Base-by-base conservation (phyloP, 2,329 filamentous ascomycete species). In the Capronia coronata region DNA sequence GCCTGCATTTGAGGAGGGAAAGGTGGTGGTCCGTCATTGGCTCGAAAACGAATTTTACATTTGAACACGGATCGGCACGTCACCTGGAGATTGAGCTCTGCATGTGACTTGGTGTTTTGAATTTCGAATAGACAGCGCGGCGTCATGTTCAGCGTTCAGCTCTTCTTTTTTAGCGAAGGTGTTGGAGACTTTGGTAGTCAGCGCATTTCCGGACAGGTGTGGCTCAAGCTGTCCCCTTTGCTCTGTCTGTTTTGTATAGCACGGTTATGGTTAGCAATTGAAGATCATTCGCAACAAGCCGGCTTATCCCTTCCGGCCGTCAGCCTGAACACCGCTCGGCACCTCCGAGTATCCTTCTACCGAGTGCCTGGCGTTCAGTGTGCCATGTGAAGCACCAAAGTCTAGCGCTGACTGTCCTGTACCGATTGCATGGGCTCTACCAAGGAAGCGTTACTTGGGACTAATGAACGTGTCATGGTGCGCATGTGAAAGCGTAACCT, bases 1-100 rank as follows among this genome's bases (percentile, higher is more conserved):
- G 32, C 82, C 80, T 63, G 71, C 76, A 44, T 94, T 89, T 60
- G 73, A 77, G 1, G 90, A 97, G 67, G 91, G 91, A 0, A 79
- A 77, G 62, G 65, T 86, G 10, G 87, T 96, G 27, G 71, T 93
- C 48, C 77, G 75, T 61, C 91, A 97, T 69, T 97, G 87, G 85
- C 70, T 89, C 2, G 75, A 83, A 45, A 76, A 83, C 40, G 83
- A 84, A 62, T 96, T 97, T 63, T 66, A 80, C 55, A 62, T 82
- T 18, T 85, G 61, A 22, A 23, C 2, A 41, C 2, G 7, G 44
- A 37, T 40, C 32, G 22, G 38, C 32, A 18, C 27, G 10, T 25
- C 34, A 14, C 10, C n/a, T 19, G 16, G 22, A 27, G n/a, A 29
- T 46, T 27, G 32, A 16, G 11, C 21, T 16, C 23, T 25, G 34